Conservation (phyloP, 768 basidiomycete genomes). For the Pseudohyphozyma bogoriensis region DNA sequence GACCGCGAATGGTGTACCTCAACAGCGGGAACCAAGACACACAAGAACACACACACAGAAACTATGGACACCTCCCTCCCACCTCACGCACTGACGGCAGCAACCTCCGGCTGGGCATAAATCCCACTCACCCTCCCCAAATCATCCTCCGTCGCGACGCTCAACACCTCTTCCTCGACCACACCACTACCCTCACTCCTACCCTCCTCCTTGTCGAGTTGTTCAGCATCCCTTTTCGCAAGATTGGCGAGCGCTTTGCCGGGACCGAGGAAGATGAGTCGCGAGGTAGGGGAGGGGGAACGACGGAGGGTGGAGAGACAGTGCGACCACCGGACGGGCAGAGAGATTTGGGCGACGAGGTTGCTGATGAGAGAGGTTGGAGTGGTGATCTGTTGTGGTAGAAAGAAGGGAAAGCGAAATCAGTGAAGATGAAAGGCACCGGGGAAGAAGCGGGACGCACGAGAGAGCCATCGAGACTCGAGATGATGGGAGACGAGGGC, state of each 20-base stretch:
- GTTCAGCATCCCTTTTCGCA: conserved; percentile 19
- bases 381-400: conserved; percentile 18
- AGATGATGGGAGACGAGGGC: conserved; percentile 26
- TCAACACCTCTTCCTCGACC: conserved; percentile 22
- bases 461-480: conserved; percentile 28
- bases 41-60: too few species aligned
- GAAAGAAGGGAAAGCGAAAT: background rate
- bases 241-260: conserved; percentile 34
- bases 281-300: conserved; percentile 1
- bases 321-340: conserved; percentile 31
- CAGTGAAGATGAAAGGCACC: background rate
- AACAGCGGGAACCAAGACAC: too few species aligned
- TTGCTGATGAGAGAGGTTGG: conserved; percentile 28
- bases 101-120: too few species aligned
- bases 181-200: background rate
- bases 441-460: background rate
- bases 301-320: conserved; percentile 23
- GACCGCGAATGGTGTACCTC: too few species aligned
- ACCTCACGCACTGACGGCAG: too few species aligned
- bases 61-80: too few species aligned
- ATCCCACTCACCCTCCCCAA: conserved; percentile 9
- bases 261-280: conserved; percentile 32
- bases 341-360: conserved; percentile 32
- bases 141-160: conserved; percentile 26
- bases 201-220: conserved; percentile 2